These are phyloP conservation scores for Artemisia annua DNA, from an alignment of 129 eudicot genomes.

Conservation along the genomic window DNA sequence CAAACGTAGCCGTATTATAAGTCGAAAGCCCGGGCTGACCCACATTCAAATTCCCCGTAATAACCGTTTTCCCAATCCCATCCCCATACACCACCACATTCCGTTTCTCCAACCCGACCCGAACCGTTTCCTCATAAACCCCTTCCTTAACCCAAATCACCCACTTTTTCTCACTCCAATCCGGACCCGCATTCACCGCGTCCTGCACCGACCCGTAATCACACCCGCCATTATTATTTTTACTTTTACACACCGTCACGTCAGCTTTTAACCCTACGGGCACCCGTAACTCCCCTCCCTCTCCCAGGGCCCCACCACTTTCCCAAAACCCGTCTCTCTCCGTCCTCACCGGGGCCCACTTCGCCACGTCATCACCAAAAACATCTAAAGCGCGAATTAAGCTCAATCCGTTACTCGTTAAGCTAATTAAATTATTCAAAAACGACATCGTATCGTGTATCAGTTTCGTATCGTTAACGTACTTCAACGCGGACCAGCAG, in stretches of 20 bases:
- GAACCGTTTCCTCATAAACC: conserved; percentile 71
- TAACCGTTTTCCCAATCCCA: conserved; percentile 88
- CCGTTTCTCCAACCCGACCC: conserved; percentile 74
- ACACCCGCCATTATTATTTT: conserved; percentile 51
- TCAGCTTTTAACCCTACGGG: conserved; percentile 56
- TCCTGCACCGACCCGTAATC: conserved; percentile 58
- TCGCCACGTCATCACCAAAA: conserved; percentile 55
- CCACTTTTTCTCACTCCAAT: conserved; percentile 33
- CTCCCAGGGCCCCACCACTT: conserved; percentile 11
- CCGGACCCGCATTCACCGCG: conserved; percentile 75
- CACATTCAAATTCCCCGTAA: conserved; percentile 61
- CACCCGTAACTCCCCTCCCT: conserved; percentile 22
- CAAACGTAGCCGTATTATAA: conserved; percentile 73
- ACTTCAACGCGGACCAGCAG: conserved; percentile 73
- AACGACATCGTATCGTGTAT: conserved; percentile 71
- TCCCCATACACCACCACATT: conserved; percentile 82
- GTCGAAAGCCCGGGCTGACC: conserved; percentile 70
- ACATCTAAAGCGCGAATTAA: conserved; percentile 58
- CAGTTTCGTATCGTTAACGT: conserved; percentile 52
- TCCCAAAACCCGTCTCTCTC: conserved; percentile 93
- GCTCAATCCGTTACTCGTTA: conserved; percentile 61
- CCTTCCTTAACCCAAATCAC: conserved; percentile 68
- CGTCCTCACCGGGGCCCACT: conserved; percentile 45
- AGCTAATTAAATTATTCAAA: conserved; percentile 38
- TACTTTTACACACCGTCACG: conserved; percentile 67